Conservation (phyloP, 2,329 filamentous ascomycete species). For the Sclerotinia sclerotiorum region DNA sequence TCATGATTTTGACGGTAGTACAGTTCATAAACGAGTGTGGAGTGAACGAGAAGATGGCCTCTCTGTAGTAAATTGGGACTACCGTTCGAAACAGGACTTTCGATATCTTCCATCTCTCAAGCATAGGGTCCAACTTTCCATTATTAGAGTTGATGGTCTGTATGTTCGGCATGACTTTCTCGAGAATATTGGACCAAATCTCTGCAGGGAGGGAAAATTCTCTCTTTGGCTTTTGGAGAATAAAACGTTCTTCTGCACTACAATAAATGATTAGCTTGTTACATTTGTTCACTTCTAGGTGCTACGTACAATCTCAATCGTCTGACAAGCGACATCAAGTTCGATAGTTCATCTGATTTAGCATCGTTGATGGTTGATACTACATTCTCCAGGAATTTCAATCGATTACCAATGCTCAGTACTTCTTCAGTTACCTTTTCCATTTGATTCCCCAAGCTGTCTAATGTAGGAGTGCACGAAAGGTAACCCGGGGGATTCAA, state of each 20-base stretch:
- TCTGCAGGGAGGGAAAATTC: background rate
- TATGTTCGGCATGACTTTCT: background rate
- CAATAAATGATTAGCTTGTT: background rate
- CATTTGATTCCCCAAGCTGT: background rate
- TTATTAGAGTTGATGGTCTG: background rate
- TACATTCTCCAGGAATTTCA: background rate
- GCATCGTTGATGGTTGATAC: background rate
- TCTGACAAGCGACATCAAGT: background rate
- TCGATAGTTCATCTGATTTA: background rate
- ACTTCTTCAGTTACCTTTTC: background rate
- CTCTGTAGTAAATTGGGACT: background rate
- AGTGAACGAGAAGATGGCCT: background rate
- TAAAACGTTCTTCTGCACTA: background rate
- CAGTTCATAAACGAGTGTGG: background rate
- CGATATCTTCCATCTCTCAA: background rate
- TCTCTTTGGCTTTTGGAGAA: background rate
- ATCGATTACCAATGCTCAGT: background rate
- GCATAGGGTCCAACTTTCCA: background rate
- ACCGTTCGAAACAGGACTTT: background rate
- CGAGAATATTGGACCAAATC: background rate
- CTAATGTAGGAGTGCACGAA: background rate
- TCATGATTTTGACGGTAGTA: background rate
- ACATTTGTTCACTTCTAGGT: background rate
- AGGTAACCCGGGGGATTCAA: background rate
- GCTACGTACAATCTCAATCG: background rate